Conservation (phyloP, 2,329 filamentous ascomycete species). For the Graphilbum sp. region DNA sequence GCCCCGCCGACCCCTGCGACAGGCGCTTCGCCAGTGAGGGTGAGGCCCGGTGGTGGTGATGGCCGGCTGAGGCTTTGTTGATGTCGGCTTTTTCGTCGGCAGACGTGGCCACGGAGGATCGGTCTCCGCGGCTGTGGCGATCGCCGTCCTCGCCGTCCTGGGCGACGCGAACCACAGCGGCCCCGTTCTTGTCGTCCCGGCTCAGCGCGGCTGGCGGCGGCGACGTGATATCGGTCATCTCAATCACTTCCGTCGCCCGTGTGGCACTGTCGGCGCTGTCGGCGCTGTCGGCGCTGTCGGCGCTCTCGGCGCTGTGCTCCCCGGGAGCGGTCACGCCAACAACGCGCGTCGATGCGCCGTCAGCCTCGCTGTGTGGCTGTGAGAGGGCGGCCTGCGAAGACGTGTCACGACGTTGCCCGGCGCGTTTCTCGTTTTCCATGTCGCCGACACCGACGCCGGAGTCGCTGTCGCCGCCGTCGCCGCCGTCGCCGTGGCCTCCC, state of each 20-base stretch:
- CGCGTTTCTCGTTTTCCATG: constrained; percentile 27
- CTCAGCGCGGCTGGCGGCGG: constrained; percentile 24
- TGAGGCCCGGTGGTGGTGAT: constrained; percentile 11
- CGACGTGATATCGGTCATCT: constrained; percentile 33
- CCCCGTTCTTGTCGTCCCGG: constrained; percentile 24
- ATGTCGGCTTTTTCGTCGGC: too few relatives aligned
- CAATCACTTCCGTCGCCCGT: constrained; percentile 29
- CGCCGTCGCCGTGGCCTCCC: constrained; percentile 17
- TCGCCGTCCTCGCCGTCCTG: constrained; percentile 19
- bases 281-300: background rate
- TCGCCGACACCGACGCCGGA: constrained; percentile 37
- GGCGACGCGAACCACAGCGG: constrained; percentile 36
- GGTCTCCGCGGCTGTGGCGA: constrained; percentile 26
- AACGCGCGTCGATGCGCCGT: too few relatives aligned
- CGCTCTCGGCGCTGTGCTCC: too few relatives aligned
- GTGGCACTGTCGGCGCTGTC: constrained; percentile 9
- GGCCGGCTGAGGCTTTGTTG: too few relatives aligned
- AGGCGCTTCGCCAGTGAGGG: constrained; percentile 29
- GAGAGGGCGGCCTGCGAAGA: constrained; percentile 18
- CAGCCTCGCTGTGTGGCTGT: constrained; percentile 12
- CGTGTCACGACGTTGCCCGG: constrained; percentile 17
- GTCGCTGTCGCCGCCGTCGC: constrained; percentile 18
- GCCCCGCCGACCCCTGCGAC: constrained; percentile 28
- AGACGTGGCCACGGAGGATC: constrained; percentile 55
- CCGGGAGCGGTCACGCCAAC: too few relatives aligned